Evolutionary conservation across 768 basidiomycete genomes (phyloP).

Genomic region (Pleurotus tuber-regium): DNA sequence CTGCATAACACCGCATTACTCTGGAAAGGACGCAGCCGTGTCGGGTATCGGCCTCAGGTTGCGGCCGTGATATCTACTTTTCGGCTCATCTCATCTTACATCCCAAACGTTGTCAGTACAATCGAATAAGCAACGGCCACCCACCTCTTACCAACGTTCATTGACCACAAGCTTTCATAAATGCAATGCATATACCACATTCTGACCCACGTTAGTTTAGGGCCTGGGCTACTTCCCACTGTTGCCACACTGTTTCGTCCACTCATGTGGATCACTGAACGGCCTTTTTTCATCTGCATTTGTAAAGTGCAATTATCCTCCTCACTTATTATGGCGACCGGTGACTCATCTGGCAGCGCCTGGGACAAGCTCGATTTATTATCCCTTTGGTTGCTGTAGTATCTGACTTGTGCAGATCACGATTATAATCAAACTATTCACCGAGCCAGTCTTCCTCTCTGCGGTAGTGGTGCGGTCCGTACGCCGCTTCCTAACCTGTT

Average conservation of each 20-base stretch:
- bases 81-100: background rate
- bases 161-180: background rate
- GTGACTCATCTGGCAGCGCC: no score
- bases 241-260: background rate
- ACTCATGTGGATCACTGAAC: background rate
- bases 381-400: background rate
- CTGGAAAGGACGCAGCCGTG: background rate
- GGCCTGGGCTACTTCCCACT: background rate
- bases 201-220: no score
- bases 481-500: background rate
- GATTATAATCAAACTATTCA: background rate
- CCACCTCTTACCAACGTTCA: background rate
- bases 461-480: constrained; percentile 7
- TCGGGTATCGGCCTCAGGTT: constrained; percentile 1
- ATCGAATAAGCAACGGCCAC: background rate
- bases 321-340: no score
- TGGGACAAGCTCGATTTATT: no score
- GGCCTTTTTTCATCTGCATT: background rate
- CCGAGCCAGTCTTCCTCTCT: background rate
- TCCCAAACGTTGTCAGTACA: background rate
- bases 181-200: background rate
- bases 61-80: background rate
- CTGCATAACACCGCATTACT: no score
- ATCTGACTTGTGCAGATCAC: background rate
- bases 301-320: background rate